phyloP scores from a whole-genome alignment of 1,284 basidiomycete species.

The Leucoagaricus sp. region DNA sequence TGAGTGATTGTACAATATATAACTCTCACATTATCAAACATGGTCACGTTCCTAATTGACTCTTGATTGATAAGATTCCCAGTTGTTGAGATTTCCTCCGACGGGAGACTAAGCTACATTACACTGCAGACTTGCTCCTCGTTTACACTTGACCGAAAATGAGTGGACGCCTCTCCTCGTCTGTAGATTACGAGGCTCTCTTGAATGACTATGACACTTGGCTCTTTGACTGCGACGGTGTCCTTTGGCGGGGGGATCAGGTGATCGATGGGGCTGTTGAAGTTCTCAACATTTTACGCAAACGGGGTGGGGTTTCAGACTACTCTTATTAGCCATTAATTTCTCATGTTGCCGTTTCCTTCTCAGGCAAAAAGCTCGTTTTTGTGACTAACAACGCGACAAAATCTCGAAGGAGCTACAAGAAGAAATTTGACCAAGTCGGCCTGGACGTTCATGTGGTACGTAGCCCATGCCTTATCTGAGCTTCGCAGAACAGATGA shows the following conservation, averaged over 20 bases:
- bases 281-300: conserved; percentile 69
- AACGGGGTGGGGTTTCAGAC: conserved; percentile 49
- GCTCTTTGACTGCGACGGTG: conserved; percentile 97
- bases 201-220: conserved; percentile 88
- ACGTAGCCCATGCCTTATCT: conserved; percentile 30
- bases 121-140: too few relatives aligned
- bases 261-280: conserved; percentile 78
- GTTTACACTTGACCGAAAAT: conserved; percentile 17
- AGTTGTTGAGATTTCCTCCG: not conserved
- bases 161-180: conserved; percentile 40
- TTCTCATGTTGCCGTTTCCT: not conserved
- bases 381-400: conserved; percentile 99
- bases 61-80: conserved; percentile 9
- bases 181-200: conserved; percentile 56
- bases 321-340: not conserved
- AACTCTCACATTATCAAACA: too few relatives aligned
- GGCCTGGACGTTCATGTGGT: conserved; percentile 87
- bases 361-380: conserved; percentile 80
- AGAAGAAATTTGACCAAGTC: conserved; percentile 88
- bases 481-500: not conserved
- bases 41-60: not conserved
- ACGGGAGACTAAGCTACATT: too few relatives aligned
- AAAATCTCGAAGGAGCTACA: conserved; percentile 86
- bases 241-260: conserved; percentile 88
- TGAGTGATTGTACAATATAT: too few relatives aligned